Base-by-base conservation (phyloP, 495 filamentous ascomycete species). In the Penicillium angulare region DNA sequence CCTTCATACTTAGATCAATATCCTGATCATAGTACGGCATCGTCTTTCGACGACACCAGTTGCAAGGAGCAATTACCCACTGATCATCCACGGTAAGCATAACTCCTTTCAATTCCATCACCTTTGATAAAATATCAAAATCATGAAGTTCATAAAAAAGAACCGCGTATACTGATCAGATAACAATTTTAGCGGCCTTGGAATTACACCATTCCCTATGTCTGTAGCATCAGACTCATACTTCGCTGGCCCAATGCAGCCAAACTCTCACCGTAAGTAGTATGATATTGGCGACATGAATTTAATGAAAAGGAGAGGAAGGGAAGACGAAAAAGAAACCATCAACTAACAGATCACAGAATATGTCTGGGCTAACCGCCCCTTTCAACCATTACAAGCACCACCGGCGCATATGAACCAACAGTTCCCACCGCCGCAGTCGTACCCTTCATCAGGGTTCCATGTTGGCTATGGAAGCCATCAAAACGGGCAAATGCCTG, bases 231-330 rank as follows among this genome's bases (percentile, higher is more conserved):
- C 62, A 54, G 52, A 57, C 17, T 12, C 53, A 32, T 63, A 60
- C 45, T 58, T 63, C 31, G 53, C 53, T 53, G 56, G 59, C 52
- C 49, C 51, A 27, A 60, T 65, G 62, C 62, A 65, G 59, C 62
- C 52, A 23, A 52, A 62, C 33, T 45, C 54, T 44, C 45, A 63
- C 9, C 48, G 62, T 65, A 56, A 44, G 59, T n/a, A 42, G 1
- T 15, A 21, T 12, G 18, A 15, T 15, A 15, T 16, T 9, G 6
- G n/a, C n/a, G n/a, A n/a, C n/a, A n/a, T n/a, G n/a, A n/a, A n/a
- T n/a, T 18, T 2, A 33, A 10, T 38, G 21, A 42, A 26, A 32
- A 9, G 27, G 7, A 15, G n/a, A 0, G 12, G n/a, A 6, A 7
- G 15, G 2, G 20, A 44, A n/a, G 27, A 7, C 16, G n/a, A 0